Conservation (phyloP, 345 rosid genomes). For the Syzygium oleosum region DNA sequence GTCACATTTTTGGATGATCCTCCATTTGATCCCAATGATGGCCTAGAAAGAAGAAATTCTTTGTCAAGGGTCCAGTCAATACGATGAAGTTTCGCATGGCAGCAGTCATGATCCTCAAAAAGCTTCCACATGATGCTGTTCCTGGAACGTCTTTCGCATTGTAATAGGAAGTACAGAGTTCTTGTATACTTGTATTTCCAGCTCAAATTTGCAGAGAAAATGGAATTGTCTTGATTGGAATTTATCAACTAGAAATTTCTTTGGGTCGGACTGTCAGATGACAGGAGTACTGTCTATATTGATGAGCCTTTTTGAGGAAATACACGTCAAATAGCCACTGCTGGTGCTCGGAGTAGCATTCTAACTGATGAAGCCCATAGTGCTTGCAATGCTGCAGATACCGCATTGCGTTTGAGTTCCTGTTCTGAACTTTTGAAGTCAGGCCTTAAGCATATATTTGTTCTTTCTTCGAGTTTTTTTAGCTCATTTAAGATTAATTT, state of each 20-base stretch:
- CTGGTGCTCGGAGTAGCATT: not conserved
- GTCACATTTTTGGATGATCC: not conserved
- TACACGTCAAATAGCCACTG: not conserved
- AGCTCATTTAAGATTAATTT: not conserved
- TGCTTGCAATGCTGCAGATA: not conserved
- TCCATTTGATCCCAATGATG: not conserved
- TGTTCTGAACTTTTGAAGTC: not conserved
- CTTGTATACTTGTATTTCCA: conserved; percentile 5
- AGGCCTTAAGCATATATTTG: not conserved
- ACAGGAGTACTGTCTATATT: not conserved
- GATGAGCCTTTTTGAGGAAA: not conserved
- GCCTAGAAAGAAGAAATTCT: not conserved
- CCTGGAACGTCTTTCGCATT: not conserved
- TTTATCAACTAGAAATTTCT: not conserved
- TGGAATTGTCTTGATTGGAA: not conserved
- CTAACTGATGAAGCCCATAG: not conserved
- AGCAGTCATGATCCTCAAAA: not conserved
- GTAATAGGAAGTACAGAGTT: not conserved
- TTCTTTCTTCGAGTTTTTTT: not conserved
- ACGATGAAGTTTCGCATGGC: not conserved
- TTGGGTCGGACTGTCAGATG: not conserved
- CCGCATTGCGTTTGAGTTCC: not conserved
- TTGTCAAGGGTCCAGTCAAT: not conserved
- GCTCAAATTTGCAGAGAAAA: not conserved
- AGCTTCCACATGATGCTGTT: not conserved